Base-by-base conservation (phyloP, 2,329 filamentous ascomycete species). In the Harringtonia lauricola region DNA sequence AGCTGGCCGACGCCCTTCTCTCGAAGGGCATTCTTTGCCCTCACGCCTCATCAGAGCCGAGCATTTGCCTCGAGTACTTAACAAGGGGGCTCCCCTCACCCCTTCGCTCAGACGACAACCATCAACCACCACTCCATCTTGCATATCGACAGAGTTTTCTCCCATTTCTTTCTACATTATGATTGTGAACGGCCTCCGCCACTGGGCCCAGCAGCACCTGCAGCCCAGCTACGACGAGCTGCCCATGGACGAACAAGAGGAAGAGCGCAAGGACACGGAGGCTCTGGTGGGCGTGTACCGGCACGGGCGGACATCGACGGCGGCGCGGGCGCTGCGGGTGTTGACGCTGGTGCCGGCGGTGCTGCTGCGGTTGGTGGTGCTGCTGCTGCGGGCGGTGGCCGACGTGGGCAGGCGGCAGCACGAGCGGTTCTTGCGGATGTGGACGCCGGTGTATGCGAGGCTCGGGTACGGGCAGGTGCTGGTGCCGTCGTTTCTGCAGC, bases 381-480 rank as follows among this genome's bases (percentile, higher is more conserved):
- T n/a, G n/a, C n/a, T 41, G 6, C 17, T 33, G 2, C 40, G 33
- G 14, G 19, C 48, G 10, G 15, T n/a, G n/a, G n/a, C n/a, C n/a
- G n/a, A n/a, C n/a, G n/a, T n/a, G n/a, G n/a, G n/a, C n/a, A n/a
- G 44, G 17, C 42, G 40, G 8, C n/a, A 14, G 2, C 7, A 15
- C 8, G 31, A 12, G 8, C 14, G 18, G 1, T 13, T 21, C 17
- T 22, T 3, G 22, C 8, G 30, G 19, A 19, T n/a, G 30, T 49
- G 47, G 47, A 34, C 41, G 1, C 24, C n/a, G n/a, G 19, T 40
- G 7, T 47, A 46, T 28, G 34, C 13, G 2, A 15, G 15, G 2
- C 41, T 49, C 14, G 47, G 40, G 14, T 35, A 21, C 9, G 41
- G 41, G 31, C 17, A 17, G n/a, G 22, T 36, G 2, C 7, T 39